Evolutionary conservation across 2,329 filamentous ascomycete species (phyloP), one percentile per base, ranked within the genome.

Genomic region (Alternaria sp.): DNA sequence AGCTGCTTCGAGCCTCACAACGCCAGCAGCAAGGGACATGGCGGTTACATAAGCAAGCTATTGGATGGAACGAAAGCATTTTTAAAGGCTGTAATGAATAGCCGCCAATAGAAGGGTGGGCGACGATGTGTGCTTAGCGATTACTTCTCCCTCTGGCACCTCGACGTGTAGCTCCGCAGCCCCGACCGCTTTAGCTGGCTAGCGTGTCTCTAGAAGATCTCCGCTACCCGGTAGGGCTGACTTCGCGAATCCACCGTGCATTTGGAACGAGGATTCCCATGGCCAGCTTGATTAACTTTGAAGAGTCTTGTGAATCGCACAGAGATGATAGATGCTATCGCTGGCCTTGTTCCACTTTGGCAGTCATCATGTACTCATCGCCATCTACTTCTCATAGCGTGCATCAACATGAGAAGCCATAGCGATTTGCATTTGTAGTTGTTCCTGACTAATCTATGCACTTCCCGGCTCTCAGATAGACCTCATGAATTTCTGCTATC

Each of bases 201-300:
- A 71, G 67, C 62, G 58, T 56, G 44, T 49, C 60, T 62, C 62
- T 58, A 63, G 66, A 69, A 73, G 58, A 66, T 63, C 64, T 58
- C 67, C 65, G 62, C 68, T 69, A 70, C 60, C 65, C 64, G 45
- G 41, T 48, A 61, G 54, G 60, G 58, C 52, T 61, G 51, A 55
- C 51, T 28, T 42, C 51, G 51, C 29, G 41, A 36, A 31, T 39
- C 9, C 42, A 21, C 41, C 46, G 24, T 40, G 23, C 28, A 37
- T 11, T 44, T 23, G 34, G 36, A 24, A 28, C 39, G 21, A 34
- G 31, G 26, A 26, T 45, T 39, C 28, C 42, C 40, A 46, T 29
- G 17, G 17, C 39, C 41, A 24, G 40, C 23, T 39, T 13, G 7
- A 10, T 24, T 23, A 7, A 33, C 29, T 14, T 26, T 14, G 10